Conservation (phyloP, 129 eudicot species). For the sunflower (Helianthus annuus) region DNA sequence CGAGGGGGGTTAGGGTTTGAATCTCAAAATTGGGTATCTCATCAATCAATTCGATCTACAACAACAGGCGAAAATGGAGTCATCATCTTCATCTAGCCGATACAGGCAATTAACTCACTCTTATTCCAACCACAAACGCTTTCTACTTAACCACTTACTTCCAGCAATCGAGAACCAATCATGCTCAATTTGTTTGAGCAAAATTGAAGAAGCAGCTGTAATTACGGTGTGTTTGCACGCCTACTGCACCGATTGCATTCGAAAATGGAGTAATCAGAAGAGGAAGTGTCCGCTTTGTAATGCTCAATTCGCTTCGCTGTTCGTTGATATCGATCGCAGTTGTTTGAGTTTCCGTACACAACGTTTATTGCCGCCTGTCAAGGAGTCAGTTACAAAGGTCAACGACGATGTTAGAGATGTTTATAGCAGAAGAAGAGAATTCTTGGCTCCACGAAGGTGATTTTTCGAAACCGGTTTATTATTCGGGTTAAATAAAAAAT, state of each 20-base stretch:
- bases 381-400: slow-evolving; percentile 21
- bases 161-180: slow-evolving; percentile 42
- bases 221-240: slow-evolving; percentile 64
- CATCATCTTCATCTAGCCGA: slow-evolving; percentile 14
- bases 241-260: slow-evolving; percentile 64
- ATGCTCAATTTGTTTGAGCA: slow-evolving; percentile 60
- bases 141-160: slow-evolving; percentile 23
- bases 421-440: slow-evolving; percentile 23
- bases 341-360: slow-evolving; percentile 37
- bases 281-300: slow-evolving; percentile 77
- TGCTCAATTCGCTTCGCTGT: slow-evolving; percentile 47
- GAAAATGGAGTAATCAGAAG: slow-evolving; percentile 58
- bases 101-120: not conserved
- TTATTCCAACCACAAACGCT: slow-evolving; percentile 10
- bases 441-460: slow-evolving; percentile 31
- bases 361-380: slow-evolving; percentile 30
- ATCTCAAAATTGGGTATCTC: not conserved
- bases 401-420: slow-evolving; percentile 5
- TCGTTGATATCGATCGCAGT: slow-evolving; percentile 33
- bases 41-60: not conserved
- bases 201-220: slow-evolving; percentile 41
- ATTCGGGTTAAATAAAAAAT: too few species aligned
- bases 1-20: too few species aligned
- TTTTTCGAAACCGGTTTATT: not conserved
- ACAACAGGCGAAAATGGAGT: slow-evolving; percentile 22